A percentile compares a stretch with the other conserved stretches of the same genome.
Evolutionary conservation across 2,329 filamentous ascomycete genomes (phyloP).

Genomic region (Pyrenochaeta sp.): DNA sequence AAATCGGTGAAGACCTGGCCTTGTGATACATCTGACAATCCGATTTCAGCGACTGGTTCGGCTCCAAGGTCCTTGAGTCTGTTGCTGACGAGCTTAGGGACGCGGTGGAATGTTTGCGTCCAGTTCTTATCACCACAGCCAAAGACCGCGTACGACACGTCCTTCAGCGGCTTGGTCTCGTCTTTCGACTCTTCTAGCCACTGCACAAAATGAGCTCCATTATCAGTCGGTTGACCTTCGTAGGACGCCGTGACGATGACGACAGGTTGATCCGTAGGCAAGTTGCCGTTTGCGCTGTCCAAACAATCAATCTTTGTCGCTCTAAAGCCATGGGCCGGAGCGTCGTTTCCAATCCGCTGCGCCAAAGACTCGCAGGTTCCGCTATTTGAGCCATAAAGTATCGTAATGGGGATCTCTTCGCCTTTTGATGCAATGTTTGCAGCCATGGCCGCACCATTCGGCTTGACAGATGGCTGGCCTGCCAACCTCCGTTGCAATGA

Average conservation of each 20-base stretch:
- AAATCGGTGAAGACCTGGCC: constrained; percentile 40
- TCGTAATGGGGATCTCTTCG: constrained; percentile 4
- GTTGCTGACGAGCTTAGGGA: constrained; percentile 41
- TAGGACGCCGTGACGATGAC: constrained; percentile 45
- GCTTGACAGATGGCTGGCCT: background rate
- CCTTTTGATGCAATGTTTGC: background rate
- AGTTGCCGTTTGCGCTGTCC: constrained; percentile 25
- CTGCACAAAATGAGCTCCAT: constrained; percentile 41
- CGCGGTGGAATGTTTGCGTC: constrained; percentile 41
- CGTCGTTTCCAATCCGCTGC: constrained; percentile 30
- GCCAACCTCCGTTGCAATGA: background rate
- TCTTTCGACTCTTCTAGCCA: constrained; percentile 36
- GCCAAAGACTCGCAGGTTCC: constrained; percentile 46
- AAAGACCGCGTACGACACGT: constrained; percentile 42
- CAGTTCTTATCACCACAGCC: constrained; percentile 46
- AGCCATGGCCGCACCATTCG: background rate
- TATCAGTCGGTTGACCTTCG: constrained; percentile 47
- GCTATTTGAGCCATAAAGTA: constrained; percentile 39
- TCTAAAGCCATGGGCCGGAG: constrained; percentile 27
- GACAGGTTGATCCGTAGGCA: constrained; percentile 35
- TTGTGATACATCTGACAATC: constrained; percentile 32
- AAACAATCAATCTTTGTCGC: constrained; percentile 27
- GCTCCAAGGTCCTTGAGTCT: constrained; percentile 27
- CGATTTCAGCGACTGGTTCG: constrained; percentile 20
- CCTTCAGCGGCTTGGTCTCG: constrained; percentile 15